A percentile compares a stretch with the other conserved stretches of the same genome.
Evolutionary conservation across 305 asterid species (phyloP).

Genomic region (Withania somnifera): DNA sequence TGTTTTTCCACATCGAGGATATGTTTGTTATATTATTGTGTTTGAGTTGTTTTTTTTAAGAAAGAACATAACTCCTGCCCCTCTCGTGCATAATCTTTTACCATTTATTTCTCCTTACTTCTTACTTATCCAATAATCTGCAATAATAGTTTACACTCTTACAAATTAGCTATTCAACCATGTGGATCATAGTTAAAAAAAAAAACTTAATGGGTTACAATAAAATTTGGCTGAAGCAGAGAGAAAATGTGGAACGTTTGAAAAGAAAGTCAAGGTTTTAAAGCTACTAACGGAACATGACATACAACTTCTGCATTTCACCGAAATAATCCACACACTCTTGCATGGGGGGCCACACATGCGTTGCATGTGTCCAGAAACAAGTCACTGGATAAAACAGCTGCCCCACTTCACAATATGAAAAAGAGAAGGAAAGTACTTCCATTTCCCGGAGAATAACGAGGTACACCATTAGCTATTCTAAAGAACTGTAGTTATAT

Average conservation of each 20-base stretch:
- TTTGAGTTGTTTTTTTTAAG: too few relatives aligned
- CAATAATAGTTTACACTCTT: neutral
- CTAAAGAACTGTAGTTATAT: neutral
- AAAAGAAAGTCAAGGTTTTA: neutral
- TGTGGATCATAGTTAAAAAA: neutral
- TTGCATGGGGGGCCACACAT: neutral
- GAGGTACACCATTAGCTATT: neutral
- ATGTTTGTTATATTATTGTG: too few relatives aligned
- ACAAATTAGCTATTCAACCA: neutral
- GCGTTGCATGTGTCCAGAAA: neutral
- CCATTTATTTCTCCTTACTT: neutral
- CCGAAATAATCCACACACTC: neutral
- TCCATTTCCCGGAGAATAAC: neutral
- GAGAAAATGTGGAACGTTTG: neutral
- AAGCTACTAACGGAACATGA: neutral
- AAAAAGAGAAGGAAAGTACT: neutral
- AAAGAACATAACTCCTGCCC: too few relatives aligned
- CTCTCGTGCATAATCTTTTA: neutral
- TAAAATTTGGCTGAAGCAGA: neutral
- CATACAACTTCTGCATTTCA: neutral
- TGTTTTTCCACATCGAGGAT: too few relatives aligned
- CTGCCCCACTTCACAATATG: neutral
- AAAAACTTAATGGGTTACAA: neutral
- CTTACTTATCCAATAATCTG: neutral
- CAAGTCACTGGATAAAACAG: neutral